Base-by-base conservation (phyloP, 805 yeast species). In the Candida fluviatilis region DNA sequence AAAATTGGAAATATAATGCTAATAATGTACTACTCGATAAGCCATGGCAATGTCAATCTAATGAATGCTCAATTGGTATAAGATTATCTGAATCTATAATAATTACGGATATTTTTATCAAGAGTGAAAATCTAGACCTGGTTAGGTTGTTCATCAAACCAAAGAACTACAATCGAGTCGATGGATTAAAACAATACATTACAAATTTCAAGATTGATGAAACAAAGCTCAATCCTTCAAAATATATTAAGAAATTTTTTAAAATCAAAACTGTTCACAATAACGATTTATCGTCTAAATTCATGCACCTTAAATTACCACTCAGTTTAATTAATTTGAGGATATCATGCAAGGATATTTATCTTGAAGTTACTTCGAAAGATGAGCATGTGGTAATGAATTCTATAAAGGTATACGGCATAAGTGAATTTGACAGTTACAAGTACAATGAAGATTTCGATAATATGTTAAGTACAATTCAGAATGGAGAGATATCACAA, bases 1-100 rank as follows among this genome's bases (percentile, higher is more conserved):
- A 45, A 6, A 36, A 49, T 18, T 46, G 62, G 58, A 55, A 59
- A 35, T 58, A 37, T 36, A 65, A 68, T 45, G 74, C 73, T 10
- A 68, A 67, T 45, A 65, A 62, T 38, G 51, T 57, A 2, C 45
- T 68, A 15, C 42, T 60, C 4, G 69, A 68, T 1, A 38, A 44
- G 8, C 40, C 40, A 29, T 68, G 73, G 73, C 51, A 52, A 24
- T 63, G 71, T 45, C 51, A 48, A 12, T 44, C 59, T 1, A 23
- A 42, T 14, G 36, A 37, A 4, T 65, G 71, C 39, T 47, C 66
- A 4, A 37, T 66, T 13, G 74, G 74, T 0, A 43, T 68, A 8
- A 51, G 69, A 26, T 41, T 68, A 26, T 54, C 57, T 26, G 48
- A 48, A 21, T 45, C 66, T 2, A 46, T 64, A 2, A 56, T 68